Conservation (phyloP, 495 filamentous ascomycete species). For the Neurospora intermedia region DNA sequence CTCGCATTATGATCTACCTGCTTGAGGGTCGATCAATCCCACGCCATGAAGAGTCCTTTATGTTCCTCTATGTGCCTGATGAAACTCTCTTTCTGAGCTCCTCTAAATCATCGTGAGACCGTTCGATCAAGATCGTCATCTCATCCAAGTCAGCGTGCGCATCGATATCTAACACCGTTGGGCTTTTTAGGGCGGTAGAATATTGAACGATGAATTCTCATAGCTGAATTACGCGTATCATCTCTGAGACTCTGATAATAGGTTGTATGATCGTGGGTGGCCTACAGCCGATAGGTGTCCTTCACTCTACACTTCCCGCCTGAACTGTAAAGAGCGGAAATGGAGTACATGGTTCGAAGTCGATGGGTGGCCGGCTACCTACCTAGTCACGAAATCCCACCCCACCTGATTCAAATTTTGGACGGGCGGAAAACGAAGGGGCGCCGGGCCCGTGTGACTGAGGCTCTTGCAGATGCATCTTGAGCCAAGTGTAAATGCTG, state of each 20-base stretch:
- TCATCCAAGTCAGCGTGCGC: slow-evolving; percentile 83
- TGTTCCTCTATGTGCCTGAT: slow-evolving; percentile 33
- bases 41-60: slow-evolving; percentile 45
- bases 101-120: slow-evolving; percentile 53
- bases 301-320: slow-evolving; percentile 17
- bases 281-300: slow-evolving; percentile 34
- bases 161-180: slow-evolving; percentile 83
- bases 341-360: slow-evolving; percentile 15
- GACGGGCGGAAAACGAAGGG: neutral
- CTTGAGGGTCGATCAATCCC: slow-evolving; percentile 46
- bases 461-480: neutral
- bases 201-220: slow-evolving; percentile 79
- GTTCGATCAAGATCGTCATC: slow-evolving; percentile 69
- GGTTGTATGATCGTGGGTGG: slow-evolving; percentile 17
- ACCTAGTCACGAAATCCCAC: slow-evolving; percentile 63
- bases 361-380: slow-evolving; percentile 10
- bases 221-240: slow-evolving; percentile 39
- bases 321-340: slow-evolving; percentile 9
- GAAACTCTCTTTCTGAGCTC: slow-evolving; percentile 79
- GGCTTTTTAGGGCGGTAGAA: slow-evolving; percentile 69
- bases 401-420: slow-evolving; percentile 67
- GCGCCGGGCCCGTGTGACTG: neutral
- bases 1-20: slow-evolving; percentile 46
- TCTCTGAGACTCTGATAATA: slow-evolving; percentile 16
- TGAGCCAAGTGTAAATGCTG: neutral